Evolutionary conservation across 2,329 filamentous ascomycete species (phyloP).

Genomic region (Diaporthe aspalathi): DNA sequence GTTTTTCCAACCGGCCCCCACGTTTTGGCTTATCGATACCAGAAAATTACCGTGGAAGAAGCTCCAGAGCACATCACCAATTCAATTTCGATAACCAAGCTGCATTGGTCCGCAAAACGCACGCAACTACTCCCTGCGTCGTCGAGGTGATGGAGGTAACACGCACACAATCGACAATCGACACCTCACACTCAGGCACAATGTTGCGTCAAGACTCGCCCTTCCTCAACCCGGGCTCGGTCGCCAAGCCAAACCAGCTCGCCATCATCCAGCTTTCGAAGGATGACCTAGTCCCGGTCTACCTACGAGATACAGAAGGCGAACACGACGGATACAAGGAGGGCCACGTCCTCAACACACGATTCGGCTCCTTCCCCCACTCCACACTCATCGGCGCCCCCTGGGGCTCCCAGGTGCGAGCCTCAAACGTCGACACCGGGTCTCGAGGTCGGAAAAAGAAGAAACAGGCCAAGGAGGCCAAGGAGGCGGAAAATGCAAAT

Average conservation of each 20-base stretch:
- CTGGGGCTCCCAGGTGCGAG: slow-evolving; percentile 93
- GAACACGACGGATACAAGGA: slow-evolving; percentile 79
- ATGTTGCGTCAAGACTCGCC: slow-evolving; percentile 69
- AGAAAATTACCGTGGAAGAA: slow-evolving; percentile 22
- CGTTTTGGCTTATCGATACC: slow-evolving; percentile 30
- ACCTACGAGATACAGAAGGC: slow-evolving; percentile 71
- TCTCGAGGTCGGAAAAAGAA: slow-evolving; percentile 77
- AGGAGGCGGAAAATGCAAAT: slow-evolving; percentile 39
- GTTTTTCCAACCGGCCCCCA: neutral
- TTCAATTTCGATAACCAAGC: neutral
- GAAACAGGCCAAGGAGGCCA: slow-evolving; percentile 55
- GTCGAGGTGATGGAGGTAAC: neutral
- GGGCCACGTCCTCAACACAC: slow-evolving; percentile 86
- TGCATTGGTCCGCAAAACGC: neutral
- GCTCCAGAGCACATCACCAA: neutral
- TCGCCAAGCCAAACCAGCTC: slow-evolving; percentile 73
- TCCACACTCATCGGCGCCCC: slow-evolving; percentile 80
- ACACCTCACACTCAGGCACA: slow-evolving; percentile 37
- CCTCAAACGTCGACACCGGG: slow-evolving; percentile 90
- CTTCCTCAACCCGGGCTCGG: slow-evolving; percentile 78
- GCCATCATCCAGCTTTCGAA: slow-evolving; percentile 90
- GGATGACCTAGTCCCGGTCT: slow-evolving; percentile 83
- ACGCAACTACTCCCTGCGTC: neutral
- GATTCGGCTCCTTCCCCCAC: slow-evolving; percentile 91
- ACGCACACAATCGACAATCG: neutral